These are phyloP conservation scores for Auriscalpium vulgare DNA, from an alignment of 768 basidiomycete genomes.

Conservation along the genomic window DNA sequence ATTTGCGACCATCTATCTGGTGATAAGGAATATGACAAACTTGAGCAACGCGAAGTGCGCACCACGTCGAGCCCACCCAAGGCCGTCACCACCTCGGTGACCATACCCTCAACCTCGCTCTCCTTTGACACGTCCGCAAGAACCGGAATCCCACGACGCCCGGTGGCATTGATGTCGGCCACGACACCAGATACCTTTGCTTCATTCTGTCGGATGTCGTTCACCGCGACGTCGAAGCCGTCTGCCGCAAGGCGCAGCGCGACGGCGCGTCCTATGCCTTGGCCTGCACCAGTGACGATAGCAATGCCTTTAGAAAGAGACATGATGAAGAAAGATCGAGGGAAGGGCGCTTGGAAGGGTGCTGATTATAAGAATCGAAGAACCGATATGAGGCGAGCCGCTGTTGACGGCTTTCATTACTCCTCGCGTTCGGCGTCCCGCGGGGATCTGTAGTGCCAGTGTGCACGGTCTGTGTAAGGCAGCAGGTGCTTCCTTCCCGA, in stretches of 20 bases:
- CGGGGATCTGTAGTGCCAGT: no score
- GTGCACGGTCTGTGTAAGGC: no score
- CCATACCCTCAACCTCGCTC: neutral
- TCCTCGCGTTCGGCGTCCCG: no score
- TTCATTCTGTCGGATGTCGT: conserved; percentile 19
- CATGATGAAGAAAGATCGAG: no score
- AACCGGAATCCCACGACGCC: neutral
- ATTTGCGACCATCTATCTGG: conserved; percentile 11
- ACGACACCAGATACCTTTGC: conserved; percentile 1
- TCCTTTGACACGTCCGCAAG: conserved; percentile 8
- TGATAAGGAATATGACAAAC: neutral
- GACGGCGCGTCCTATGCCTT: conserved; percentile 28
- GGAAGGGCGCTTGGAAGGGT: no score
- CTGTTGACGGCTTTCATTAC: no score
- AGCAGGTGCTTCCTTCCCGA: no score
- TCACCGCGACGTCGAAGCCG: conserved; percentile 29
- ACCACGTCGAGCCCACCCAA: conserved; percentile 12
- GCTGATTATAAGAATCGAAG: no score
- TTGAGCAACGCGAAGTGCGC: neutral
- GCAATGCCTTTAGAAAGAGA: conserved; percentile 6
- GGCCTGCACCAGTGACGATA: conserved; percentile 25
- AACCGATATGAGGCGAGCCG: no score
- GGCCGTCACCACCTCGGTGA: neutral
- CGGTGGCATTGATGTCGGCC: conserved; percentile 2
- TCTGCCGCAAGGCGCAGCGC: conserved; percentile 29